phyloP scores from a whole-genome alignment of 345 rosid species.

The Syzygium aqueum region DNA sequence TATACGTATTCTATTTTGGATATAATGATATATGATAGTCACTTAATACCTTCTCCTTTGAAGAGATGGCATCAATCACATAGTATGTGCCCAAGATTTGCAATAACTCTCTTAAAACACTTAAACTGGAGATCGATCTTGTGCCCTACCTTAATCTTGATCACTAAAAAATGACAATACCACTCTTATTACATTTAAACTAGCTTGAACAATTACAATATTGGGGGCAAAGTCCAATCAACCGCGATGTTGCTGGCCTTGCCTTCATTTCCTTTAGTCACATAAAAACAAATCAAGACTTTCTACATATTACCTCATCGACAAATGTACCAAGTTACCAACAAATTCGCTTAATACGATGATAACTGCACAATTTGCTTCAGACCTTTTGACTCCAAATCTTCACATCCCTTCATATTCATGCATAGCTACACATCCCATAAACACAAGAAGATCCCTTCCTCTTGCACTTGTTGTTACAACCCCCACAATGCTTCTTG shows the following conservation, averaged over 20 bases:
- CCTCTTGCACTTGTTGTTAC: constrained; percentile 16
- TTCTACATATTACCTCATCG: background rate
- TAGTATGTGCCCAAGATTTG: background rate
- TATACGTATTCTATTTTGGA: background rate
- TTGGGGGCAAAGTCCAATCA: background rate
- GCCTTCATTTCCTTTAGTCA: background rate
- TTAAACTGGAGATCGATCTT: background rate
- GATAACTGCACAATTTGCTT: background rate
- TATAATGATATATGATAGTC: background rate
- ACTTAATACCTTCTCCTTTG: background rate
- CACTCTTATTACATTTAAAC: background rate
- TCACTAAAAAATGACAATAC: background rate
- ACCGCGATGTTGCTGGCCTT: background rate
- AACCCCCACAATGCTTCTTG: constrained; percentile 16
- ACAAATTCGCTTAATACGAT: background rate
- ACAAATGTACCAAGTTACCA: background rate
- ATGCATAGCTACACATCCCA: constrained; percentile 25
- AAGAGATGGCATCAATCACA: background rate
- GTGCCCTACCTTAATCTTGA: background rate
- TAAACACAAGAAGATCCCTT: constrained; percentile 15
- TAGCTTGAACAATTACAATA: background rate
- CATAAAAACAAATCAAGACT: background rate
- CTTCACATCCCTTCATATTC: background rate
- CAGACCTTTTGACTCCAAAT: background rate
- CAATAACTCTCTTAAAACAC: background rate